These are phyloP conservation scores for Geotrichum europaeum DNA, from an alignment of 1,139 yeast genomes.

Conservation along the genomic window DNA sequence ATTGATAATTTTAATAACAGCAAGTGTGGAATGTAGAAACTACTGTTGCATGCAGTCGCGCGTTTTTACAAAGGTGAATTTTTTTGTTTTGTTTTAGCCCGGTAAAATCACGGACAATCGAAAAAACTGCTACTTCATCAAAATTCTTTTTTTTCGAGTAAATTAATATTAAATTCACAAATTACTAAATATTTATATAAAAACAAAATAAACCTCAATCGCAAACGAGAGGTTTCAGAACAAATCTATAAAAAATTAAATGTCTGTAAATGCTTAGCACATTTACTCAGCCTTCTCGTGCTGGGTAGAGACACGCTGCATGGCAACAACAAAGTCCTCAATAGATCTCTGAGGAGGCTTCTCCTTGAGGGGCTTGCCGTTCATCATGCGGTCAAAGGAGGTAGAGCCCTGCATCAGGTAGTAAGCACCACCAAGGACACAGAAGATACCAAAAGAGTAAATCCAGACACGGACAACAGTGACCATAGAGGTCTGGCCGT, in stretches of 20 bases:
- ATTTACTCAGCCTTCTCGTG: conserved; percentile 60
- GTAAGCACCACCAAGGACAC: conserved; percentile 65
- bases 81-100: too few species aligned
- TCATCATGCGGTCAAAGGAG: conserved; percentile 86
- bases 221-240: conserved; percentile 4
- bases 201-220: conserved; percentile 6
- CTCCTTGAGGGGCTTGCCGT: conserved; percentile 75
- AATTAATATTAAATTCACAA: not conserved
- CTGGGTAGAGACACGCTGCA: conserved; percentile 98
- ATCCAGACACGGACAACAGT: conserved; percentile 64
- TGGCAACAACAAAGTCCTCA: conserved; percentile 92
- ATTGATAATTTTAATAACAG: too few species aligned
- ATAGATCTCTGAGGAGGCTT: conserved; percentile 67
- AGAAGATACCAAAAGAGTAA: conserved; percentile 65
- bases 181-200: not conserved
- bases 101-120: too few species aligned
- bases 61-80: too few species aligned
- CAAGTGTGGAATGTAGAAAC: too few species aligned
- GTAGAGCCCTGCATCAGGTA: conserved; percentile 72
- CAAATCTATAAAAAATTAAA: not conserved
- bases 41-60: too few species aligned
- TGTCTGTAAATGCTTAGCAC: not conserved
- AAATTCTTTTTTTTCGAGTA: not conserved
- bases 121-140: not conserved
- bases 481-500: conserved; percentile 56